phyloP scores from a whole-genome alignment of 352 stramenopile species.

The Pythium monospermum region DNA sequence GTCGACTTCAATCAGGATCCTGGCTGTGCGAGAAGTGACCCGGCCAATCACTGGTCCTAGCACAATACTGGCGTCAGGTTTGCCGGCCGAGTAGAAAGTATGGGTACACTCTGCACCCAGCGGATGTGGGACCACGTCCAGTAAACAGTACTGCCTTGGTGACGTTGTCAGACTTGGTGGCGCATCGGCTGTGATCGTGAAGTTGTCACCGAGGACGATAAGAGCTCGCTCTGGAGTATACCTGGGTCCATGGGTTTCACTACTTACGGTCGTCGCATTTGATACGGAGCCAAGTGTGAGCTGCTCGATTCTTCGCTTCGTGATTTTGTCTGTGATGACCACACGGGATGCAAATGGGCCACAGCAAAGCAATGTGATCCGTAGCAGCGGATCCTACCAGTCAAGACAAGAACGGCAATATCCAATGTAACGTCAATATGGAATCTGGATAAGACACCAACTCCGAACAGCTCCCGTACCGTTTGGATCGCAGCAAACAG shows the following conservation, averaged over 20 bases:
- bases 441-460: background rate
- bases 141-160: constrained; percentile 34
- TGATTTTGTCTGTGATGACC: constrained; percentile 29
- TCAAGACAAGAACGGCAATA: background rate
- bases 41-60: constrained; percentile 60
- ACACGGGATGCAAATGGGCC: constrained; percentile 27
- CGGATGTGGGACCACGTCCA: constrained; percentile 48
- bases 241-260: background rate
- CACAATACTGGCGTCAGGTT: constrained; percentile 35
- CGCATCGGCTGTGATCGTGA: background rate
- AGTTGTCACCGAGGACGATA: constrained; percentile 2
- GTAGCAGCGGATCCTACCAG: constrained; percentile 29
- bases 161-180: background rate
- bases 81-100: constrained; percentile 33
- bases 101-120: constrained; percentile 25
- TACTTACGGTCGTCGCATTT: background rate
- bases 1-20: constrained; percentile 65
- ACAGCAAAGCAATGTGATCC: constrained; percentile 39
- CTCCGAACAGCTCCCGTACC: no score
- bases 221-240: constrained; percentile 3
- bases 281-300: constrained; percentile 44
- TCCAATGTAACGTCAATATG: background rate
- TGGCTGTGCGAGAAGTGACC: constrained; percentile 41
- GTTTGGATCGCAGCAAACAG: constrained; percentile 9
- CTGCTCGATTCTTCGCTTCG: constrained; percentile 34